Conservation (phyloP, 805 yeast species). For the Saturnispora mendoncae region DNA sequence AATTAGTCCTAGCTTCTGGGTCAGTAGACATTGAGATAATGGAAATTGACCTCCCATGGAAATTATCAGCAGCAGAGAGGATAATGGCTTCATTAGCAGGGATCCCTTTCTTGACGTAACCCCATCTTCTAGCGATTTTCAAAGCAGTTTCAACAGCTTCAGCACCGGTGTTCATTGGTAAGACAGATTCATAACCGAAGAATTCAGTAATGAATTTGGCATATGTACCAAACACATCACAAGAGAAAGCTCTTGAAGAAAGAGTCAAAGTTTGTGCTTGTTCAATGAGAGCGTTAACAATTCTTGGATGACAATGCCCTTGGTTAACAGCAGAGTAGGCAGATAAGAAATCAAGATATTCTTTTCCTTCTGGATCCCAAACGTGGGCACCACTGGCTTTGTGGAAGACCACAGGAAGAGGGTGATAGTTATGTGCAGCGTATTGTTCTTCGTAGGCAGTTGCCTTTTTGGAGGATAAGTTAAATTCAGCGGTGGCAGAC, state of each 20-base stretch:
- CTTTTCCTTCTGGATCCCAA: conserved; percentile 97
- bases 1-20: conserved; percentile 81
- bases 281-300: conserved; percentile 71
- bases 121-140: conserved; percentile 96
- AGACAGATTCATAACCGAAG: conserved; percentile 83
- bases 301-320: conserved; percentile 96
- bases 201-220: conserved; percentile 84
- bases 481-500: conserved; percentile 28
- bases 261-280: conserved; percentile 81
- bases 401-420: conserved; percentile 88
- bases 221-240: conserved; percentile 76
- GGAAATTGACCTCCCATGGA: conserved; percentile 95
- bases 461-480: conserved; percentile 57
- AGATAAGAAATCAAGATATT: conserved; percentile 83
- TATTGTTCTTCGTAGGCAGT: conserved; percentile 61
- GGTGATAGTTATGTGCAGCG: conserved; percentile 96
- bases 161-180: conserved; percentile 98
- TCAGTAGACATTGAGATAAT: conserved; percentile 86
- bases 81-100: conserved; percentile 78
- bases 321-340: conserved; percentile 97
- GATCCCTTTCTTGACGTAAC: conserved; percentile 79
- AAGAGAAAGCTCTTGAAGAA: conserved; percentile 78
- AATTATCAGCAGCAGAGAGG: conserved; percentile 79
- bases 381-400: conserved; percentile 86
- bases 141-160: conserved; percentile 96